Conservation (phyloP, 2,329 filamentous ascomycete species). For the Ophiosphaerella narmari region DNA sequence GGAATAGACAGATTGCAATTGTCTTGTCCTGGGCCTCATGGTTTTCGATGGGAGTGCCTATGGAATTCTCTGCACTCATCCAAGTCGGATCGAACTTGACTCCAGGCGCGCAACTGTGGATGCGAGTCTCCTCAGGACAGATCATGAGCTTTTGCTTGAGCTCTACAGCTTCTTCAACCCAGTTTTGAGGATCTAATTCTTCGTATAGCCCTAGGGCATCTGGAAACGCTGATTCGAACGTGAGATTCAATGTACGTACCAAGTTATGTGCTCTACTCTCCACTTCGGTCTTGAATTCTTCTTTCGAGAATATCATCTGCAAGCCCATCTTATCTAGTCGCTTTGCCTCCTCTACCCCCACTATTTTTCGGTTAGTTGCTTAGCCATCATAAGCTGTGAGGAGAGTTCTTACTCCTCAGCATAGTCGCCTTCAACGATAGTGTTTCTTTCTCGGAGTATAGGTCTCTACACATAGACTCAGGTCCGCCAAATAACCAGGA, state of each 20-base stretch:
- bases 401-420: slow-evolving; percentile 2
- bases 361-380: not conserved
- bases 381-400: too few species aligned
- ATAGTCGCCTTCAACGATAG: not conserved
- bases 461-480: slow-evolving; percentile 5
- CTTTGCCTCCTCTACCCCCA: slow-evolving; percentile 4
- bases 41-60: not conserved
- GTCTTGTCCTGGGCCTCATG: not conserved
- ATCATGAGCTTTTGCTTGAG: slow-evolving; percentile 16
- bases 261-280: not conserved
- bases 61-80: slow-evolving; percentile 12
- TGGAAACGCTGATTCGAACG: not conserved
- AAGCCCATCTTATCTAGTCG: slow-evolving; percentile 8
- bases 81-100: slow-evolving; percentile 6
- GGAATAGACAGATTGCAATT: slow-evolving; percentile 4
- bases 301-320: slow-evolving; percentile 7
- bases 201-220: not conserved
- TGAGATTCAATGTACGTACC: not conserved
- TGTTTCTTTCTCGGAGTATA: slow-evolving; percentile 4
- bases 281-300: slow-evolving; percentile 1
- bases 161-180: slow-evolving; percentile 1
- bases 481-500: slow-evolving; percentile 9
- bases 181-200: not conserved
- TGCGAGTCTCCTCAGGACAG: slow-evolving; percentile 11
- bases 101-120: slow-evolving; percentile 11